Evolutionary conservation across 2,329 filamentous ascomycete species (phyloP).

Genomic region (Hirsutella rhossiliensis): DNA sequence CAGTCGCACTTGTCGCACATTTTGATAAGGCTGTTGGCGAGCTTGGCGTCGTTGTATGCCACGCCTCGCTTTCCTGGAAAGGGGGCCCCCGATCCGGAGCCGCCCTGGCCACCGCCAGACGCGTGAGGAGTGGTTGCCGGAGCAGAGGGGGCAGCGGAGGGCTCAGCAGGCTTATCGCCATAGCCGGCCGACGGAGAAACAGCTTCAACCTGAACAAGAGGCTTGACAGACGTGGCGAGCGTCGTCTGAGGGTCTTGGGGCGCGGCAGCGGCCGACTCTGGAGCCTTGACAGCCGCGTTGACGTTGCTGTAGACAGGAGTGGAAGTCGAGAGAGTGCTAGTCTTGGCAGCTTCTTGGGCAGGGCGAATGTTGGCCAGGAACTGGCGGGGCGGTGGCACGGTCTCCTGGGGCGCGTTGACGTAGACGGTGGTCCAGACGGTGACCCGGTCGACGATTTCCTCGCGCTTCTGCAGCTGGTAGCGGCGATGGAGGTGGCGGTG

Average conservation of each 20-base stretch:
- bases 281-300: background rate
- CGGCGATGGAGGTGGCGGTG: slow-evolving; percentile 26
- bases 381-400: background rate
- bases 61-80: slow-evolving; percentile 48
- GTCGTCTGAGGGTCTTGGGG: slow-evolving; percentile 7
- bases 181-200: no score
- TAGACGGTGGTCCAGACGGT: slow-evolving; percentile 28
- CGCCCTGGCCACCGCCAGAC: background rate
- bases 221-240: slow-evolving; percentile 12
- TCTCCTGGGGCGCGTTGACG: slow-evolving; percentile 13
- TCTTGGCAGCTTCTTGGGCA: background rate
- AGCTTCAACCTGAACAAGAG: slow-evolving; percentile 4
- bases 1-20: slow-evolving; percentile 35
- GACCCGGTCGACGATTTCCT: slow-evolving; percentile 24
- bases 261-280: background rate
- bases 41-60: slow-evolving; percentile 48
- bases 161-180: background rate
- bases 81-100: background rate
- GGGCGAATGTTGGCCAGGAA: slow-evolving; percentile 1
- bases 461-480: slow-evolving; percentile 18
- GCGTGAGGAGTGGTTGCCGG: background rate
- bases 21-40: slow-evolving; percentile 37
- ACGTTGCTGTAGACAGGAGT: background rate
- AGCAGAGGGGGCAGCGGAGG: background rate
- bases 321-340: background rate